A percentile compares a stretch with the other conserved stretches of the same genome.
Conservation (phyloP, 306 rosid species). For the Dryas octopetala region DNA sequence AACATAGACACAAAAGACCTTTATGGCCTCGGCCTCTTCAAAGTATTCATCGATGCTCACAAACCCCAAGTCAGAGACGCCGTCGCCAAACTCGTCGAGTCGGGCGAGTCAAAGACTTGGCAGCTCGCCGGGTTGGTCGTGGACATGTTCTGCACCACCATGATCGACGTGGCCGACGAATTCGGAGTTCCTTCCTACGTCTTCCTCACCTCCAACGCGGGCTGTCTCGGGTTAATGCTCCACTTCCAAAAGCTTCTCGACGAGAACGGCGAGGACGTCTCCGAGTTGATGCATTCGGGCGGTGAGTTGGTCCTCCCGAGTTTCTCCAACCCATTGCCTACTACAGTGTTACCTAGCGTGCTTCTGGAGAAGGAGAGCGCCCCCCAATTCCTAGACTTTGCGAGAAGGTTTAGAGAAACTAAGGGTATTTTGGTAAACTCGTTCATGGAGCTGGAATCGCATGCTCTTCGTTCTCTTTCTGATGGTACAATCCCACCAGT, state of each 20-base stretch:
- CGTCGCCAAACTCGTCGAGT: conserved; percentile 6
- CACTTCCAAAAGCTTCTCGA: conserved; percentile 15
- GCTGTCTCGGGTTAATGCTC: conserved; percentile 7
- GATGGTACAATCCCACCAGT: background rate
- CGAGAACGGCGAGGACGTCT: background rate
- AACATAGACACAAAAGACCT: background rate
- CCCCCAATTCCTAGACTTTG: background rate
- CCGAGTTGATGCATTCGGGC: background rate
- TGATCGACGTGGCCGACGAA: conserved; percentile 40
- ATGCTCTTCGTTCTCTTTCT: background rate
- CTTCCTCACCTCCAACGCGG: conserved; percentile 10
- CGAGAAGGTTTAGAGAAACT: conserved; percentile 14
- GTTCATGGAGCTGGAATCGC: conserved; percentile 18
- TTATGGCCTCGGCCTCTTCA: no score
- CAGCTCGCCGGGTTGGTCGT: conserved; percentile 30
- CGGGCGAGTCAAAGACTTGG: background rate
- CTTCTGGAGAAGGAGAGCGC: background rate
- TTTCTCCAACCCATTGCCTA: conserved; percentile 23
- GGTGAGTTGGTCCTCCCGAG: background rate
- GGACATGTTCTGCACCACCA: conserved; percentile 31
- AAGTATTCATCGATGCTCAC: background rate
- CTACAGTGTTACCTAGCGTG: background rate
- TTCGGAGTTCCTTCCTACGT: conserved; percentile 26
- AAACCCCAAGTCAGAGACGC: background rate
- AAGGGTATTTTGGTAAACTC: conserved; percentile 32